Evolutionary conservation across 257 asterid species (phyloP), one percentile per base, ranked within the genome.

Genomic region (Jaltomata sinuosa): DNA sequence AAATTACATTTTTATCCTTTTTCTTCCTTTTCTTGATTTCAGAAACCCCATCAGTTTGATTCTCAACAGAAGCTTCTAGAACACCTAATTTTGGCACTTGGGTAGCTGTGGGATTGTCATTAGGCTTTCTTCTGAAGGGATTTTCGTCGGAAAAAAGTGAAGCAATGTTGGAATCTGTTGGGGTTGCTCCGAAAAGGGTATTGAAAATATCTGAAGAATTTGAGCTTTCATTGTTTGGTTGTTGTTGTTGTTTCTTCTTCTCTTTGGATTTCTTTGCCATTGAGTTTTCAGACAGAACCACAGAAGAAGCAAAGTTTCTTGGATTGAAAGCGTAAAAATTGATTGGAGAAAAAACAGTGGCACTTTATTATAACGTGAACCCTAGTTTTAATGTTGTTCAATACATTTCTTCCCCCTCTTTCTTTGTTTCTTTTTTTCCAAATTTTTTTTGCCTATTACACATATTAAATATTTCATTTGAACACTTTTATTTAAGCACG

Each of bases 81-180:
- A 62, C 57, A 68, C 3, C 65, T 82, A 64, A 19, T 29, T 84
- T 54, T 16, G 82, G 34, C 32, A 65, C 86, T 40, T 55, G 85
- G 25, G 86, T 62, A 59, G 49, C 50, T 50, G 72, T 86, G 79
- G 87, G 34, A 47, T 65, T 61, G 85, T 87, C 93, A 22, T 76
- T 54, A 32, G 87, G 82, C 61, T 94, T 92, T 65, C 98, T 88
- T 49, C 91, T 88, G 85, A 96, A 94, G 21, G 97, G 99, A 86
- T 96, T 96, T 31, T 83, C 61, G 22, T 90, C 94, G 19, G 99
- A 96, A 87, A 96, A 96, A 59, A 94, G 86, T 53, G 94, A 87
- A 61, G 83, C 84, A 14, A 88, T 67, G 15, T 85, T 53, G 71
- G 89, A 83, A 77, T 85, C 88, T 62, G 85, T 92, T 1, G 87